These are phyloP conservation scores for Coemansia interrupta DNA, from an alignment of 192 early-diverging fungal genomes.

Conservation along the genomic window DNA sequence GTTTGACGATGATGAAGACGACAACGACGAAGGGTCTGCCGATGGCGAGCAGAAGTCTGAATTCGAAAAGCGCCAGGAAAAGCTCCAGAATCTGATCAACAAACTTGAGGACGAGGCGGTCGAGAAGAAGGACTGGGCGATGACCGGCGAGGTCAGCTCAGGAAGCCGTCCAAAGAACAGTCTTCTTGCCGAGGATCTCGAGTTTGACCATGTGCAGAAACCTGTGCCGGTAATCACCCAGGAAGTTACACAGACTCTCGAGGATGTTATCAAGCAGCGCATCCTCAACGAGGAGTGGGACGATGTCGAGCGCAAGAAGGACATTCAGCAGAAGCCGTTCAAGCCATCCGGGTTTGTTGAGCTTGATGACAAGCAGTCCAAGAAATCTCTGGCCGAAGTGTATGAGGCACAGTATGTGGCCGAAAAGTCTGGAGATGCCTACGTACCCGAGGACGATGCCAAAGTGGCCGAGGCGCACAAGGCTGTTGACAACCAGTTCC, in stretches of 20 bases:
- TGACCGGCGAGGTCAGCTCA: constrained; percentile 80
- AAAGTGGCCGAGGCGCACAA: constrained; percentile 82
- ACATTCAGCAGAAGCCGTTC: constrained; percentile 67
- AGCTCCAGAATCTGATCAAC: constrained; percentile 67
- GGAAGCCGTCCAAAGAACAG: constrained; percentile 87
- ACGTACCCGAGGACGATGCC: constrained; percentile 57
- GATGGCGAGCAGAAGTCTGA: constrained; percentile 55
- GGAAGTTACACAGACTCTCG: constrained; percentile 79
- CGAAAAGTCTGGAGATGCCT: constrained; percentile 50
- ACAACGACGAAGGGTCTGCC: background rate
- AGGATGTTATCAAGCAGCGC: constrained; percentile 90
- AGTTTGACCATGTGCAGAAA: constrained; percentile 86
- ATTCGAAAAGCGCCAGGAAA: constrained; percentile 76
- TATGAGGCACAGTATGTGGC: constrained; percentile 89
- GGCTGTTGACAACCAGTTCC: constrained; percentile 75
- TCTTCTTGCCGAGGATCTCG: constrained; percentile 88
- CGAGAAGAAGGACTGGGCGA: constrained; percentile 80
- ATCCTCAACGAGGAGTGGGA: constrained; percentile 87
- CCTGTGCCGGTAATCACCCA: constrained; percentile 93
- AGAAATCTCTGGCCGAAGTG: constrained; percentile 84
- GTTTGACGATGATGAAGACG: constrained; percentile 23
- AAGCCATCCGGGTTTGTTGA: constrained; percentile 72
- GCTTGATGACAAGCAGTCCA: constrained; percentile 79
- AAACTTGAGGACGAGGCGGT: constrained; percentile 85
- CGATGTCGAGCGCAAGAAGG: constrained; percentile 88